Evolutionary conservation across 169 alveolate genomes (phyloP), one percentile per base, ranked within the genome.

Genomic region (Plasmodium coatneyi): DNA sequence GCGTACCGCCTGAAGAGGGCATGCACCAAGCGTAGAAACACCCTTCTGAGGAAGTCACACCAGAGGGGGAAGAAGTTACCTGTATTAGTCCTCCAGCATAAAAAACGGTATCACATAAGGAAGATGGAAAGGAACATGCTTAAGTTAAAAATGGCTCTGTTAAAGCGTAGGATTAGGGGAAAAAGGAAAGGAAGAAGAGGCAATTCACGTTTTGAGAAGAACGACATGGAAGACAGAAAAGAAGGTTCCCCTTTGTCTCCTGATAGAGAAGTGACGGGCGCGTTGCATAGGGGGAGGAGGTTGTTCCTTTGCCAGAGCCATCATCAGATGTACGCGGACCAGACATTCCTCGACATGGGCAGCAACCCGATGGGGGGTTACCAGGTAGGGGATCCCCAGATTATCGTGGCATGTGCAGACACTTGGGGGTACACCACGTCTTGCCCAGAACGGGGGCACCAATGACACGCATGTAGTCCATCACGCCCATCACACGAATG

Each of bases 301-400:
- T 28, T 34, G 19, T 92, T 87, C 25, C 49, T 82, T 80, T 49
- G 22, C 54, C 74, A 91, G 54, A 71, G 76, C 71, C 14, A 49
- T 43, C 93, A 81, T n/a, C 79, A 90, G 71, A 95, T 76, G 92
- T 10, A 86, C 41, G 79, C 74, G 32, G 78, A 84, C 16, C 49
- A 30, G 36, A n/a, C 66, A 16, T 32, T 43, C 25, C 36, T 28
- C 46, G 90, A 70, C 54, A 72, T 25, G 71, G 81, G 60, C 34
- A 19, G 28, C 60, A 34, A 46, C 16, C 49, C 9, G 5, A 5
- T 25, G 49, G 84, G 82, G 79, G 70, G 0, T 34, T 12, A 84
- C 22, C 76, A 71, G 54, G 92, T 84, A 72, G 32, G 9, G 46
- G 5, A 10, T 43, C 54, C 54, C 54, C 54, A 10, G 2, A 10